Percentiles rank a stretch among this genome's conserved stretches.
phyloP scores from a whole-genome alignment of 106 monocot species.

The Gastrodia elata region DNA sequence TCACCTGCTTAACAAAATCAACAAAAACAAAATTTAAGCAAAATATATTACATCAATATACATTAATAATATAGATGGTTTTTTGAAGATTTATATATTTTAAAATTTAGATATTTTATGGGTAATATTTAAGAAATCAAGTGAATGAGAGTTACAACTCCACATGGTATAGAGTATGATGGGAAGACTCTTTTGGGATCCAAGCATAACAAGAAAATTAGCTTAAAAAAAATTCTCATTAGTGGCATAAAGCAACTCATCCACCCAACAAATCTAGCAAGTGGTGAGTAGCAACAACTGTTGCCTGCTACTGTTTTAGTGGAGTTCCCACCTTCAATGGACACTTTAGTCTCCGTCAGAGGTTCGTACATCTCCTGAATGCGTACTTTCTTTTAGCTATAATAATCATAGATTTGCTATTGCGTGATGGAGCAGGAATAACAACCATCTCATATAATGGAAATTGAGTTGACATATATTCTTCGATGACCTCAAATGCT shows the following conservation, averaged over 20 bases:
- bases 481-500: conserved; percentile 13
- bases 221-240: conserved; percentile 21
- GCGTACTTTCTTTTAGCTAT: not conserved
- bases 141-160: too few relatives aligned
- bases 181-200: conserved; percentile 65
- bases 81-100: too few relatives aligned
- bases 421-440: too few relatives aligned
- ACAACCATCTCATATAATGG: conserved; percentile 23
- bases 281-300: conserved; percentile 11
- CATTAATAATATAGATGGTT: too few relatives aligned
- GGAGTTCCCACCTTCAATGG: conserved; percentile 14
- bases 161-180: conserved; percentile 81
- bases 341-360: conserved; percentile 19
- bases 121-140: too few relatives aligned
- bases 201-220: conserved; percentile 41
- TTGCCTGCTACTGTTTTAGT: conserved; percentile 12
- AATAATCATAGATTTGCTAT: too few relatives aligned
- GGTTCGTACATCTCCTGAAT: conserved; percentile 14
- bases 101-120: too few relatives aligned
- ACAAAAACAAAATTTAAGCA: too few relatives aligned
- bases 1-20: too few relatives aligned
- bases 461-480: conserved; percentile 28
- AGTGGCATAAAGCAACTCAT: conserved; percentile 15
- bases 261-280: conserved; percentile 24
- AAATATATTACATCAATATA: too few relatives aligned